Conservation (phyloP, 331 rosid species). For the Phaseolus coccineus region DNA sequence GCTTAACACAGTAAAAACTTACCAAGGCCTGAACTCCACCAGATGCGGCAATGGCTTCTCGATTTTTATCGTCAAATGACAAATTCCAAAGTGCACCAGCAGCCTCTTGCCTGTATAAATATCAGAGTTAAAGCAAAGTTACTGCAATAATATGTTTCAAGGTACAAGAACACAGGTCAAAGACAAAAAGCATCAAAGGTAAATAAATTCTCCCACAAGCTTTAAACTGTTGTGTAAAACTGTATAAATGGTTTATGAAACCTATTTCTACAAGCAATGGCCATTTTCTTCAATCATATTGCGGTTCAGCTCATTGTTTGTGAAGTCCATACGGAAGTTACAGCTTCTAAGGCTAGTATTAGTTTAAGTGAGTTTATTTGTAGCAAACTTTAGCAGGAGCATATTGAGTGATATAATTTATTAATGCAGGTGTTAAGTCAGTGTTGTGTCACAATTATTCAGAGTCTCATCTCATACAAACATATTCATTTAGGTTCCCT, state of each 20-base stretch:
- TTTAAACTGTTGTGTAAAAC: background rate
- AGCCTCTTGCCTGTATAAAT: conserved; percentile 92
- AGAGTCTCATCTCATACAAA: conserved; percentile 16
- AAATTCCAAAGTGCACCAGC: conserved; percentile 99
- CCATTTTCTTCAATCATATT: background rate
- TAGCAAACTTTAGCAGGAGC: background rate
- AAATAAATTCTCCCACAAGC: conserved; percentile 25
- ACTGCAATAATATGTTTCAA: background rate
- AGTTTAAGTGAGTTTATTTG: background rate
- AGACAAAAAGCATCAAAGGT: conserved; percentile 21
- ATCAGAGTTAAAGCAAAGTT: conserved; percentile 15
- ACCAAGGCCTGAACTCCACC: conserved; percentile 99
- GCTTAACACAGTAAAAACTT: conserved; percentile 41
- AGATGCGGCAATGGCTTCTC: conserved; percentile 97
- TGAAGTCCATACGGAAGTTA: conserved; percentile 3
- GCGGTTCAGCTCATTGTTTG: conserved; percentile 1
- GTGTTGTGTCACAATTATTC: conserved; percentile 28
- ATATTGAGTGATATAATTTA: background rate
- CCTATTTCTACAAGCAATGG: conserved; percentile 3
- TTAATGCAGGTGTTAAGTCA: background rate
- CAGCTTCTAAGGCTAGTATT: background rate
- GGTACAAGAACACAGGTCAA: conserved; percentile 33
- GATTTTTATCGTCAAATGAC: conserved; percentile 97
- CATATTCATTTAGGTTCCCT: conserved; percentile 2
- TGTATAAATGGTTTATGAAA: background rate